Base-by-base conservation (phyloP, 2,329 filamentous ascomycete genomes). In the Epichloe glyceriae region DNA sequence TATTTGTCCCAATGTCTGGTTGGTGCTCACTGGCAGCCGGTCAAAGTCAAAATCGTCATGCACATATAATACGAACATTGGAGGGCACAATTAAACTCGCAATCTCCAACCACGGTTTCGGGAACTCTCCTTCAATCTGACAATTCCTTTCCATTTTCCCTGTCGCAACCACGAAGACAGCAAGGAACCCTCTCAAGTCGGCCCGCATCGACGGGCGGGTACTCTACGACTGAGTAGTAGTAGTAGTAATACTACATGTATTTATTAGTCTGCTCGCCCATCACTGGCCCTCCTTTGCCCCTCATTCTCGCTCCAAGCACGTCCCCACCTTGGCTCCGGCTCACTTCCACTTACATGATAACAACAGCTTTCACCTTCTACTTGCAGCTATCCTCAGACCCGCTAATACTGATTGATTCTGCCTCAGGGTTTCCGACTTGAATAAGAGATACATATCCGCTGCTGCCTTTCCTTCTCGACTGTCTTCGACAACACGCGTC, bases 281-380 rank as follows among this genome's bases (percentile, higher is more conserved):
- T 19, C 26, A 10, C 26, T 35, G n/a, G 7, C n/a, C 43, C 43
- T 46, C 43, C 22, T 22, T 34, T 15, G 11, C 26, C 37, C 38
- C 17, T 20, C 46, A 8, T 17, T 19, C 15, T n/a, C 43, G 4
- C 43, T 35, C 30, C 40, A 30, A 4, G 30, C 30, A 30, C 30
- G 10, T 11, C 49, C 35, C 41, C 50, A 45, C 30, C 34, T 49
- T 11, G 14, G 37, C 37, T 46, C 11, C 41, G 5, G 22, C 46
- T 33, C 35, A 38, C 33, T 37, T 38, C 41, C 30, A 42, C 41
- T 30, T 49, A 42, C 35, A 49, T 37, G 46, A 46, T 35, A 19
- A 33, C 47, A 14, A 49, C 48, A 43, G 42, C 38, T 52, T 43
- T 38, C 46, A 54, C 51, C 49, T 47, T 45, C 48, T 49, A n/a